These are phyloP conservation scores for Hymenoscyphus fructigenus DNA, from an alignment of 2,329 filamentous ascomycete genomes.

Conservation along the genomic window DNA sequence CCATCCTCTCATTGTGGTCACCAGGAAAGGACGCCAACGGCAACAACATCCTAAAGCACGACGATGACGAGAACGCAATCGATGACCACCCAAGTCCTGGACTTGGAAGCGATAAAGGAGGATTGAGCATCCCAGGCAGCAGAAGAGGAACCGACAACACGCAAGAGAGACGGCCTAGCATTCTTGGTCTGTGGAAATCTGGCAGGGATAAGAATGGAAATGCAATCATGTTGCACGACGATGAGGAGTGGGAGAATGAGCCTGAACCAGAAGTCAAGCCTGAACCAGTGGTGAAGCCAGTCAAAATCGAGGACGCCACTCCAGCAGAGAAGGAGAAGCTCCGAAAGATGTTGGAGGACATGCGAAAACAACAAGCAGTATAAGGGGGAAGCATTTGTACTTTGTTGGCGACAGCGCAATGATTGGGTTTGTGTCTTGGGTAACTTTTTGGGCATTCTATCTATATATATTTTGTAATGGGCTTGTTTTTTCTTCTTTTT, in stretches of 20 bases:
- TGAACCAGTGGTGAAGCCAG: neutral
- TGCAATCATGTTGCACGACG: conserved; percentile 10
- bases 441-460: neutral
- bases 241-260: conserved; percentile 10
- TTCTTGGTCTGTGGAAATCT: conserved; percentile 11
- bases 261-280: neutral
- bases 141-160: conserved; percentile 3
- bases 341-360: neutral
- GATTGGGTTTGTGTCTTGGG: neutral
- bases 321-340: neutral
- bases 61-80: conserved; percentile 12
- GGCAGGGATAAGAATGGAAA: conserved; percentile 13
- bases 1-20: conserved; percentile 10
- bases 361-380: neutral
- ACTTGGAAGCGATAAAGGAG: neutral
- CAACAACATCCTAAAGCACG: conserved; percentile 8
- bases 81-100: neutral
- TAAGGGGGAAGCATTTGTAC: neutral
- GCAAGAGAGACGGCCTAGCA: conserved; percentile 12
- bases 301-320: neutral
- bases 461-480: neutral
- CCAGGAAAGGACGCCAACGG: conserved; percentile 12
- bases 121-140: neutral
- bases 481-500: neutral
- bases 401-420: neutral